Evolutionary conservation across 768 basidiomycete species (phyloP), one percentile per base, ranked within the genome.

Genomic region (Gelatoporia subvermispora): DNA sequence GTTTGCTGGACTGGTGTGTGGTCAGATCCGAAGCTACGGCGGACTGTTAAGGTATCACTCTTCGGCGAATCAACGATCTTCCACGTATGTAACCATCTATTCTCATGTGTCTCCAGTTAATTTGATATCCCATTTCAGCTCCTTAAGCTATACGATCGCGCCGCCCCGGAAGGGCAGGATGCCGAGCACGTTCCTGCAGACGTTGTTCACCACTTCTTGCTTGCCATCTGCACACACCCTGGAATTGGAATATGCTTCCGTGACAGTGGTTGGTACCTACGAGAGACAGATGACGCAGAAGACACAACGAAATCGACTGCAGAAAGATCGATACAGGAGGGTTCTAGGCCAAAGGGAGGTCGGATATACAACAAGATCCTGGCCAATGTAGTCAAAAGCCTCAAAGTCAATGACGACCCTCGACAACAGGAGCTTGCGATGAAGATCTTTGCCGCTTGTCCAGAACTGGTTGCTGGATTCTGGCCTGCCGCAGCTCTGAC

Each of bases 191-290:
- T 83, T 17, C 85, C 83, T 9, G 91, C 86, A 1, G 84, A 94
- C 54, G 73, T 95, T 3, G 83, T 79, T 0, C 88, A 92, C 51
- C 91, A 93, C 57, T 97, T 96, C 65, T 69, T 96, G 10, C 77
- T 94, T 22, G 86, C 85, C 2, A 80, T 92, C 24, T 88, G 86
- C 57, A 86, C 88, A 0, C 80, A 79, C 21, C 88, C 90, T 0
- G 93, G 93, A 0, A 68, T 73, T 11, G 93, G 93, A 0, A 73
- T 96, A 13, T 97, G 93, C 60, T 96, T 95, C 68, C 80, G 72
- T 44, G 91, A 94, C 58, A 75, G 79, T 8, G 93, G 93, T 2
- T 97, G 93, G 93, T 97, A 96, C 57, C 82, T 82, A 3, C 81
- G 89, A 2, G 84, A 85, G 52, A 62, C 65, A 16, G 74, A 74